phyloP scores from a whole-genome alignment of 129 eudicot species.

The Arctium minus region DNA sequence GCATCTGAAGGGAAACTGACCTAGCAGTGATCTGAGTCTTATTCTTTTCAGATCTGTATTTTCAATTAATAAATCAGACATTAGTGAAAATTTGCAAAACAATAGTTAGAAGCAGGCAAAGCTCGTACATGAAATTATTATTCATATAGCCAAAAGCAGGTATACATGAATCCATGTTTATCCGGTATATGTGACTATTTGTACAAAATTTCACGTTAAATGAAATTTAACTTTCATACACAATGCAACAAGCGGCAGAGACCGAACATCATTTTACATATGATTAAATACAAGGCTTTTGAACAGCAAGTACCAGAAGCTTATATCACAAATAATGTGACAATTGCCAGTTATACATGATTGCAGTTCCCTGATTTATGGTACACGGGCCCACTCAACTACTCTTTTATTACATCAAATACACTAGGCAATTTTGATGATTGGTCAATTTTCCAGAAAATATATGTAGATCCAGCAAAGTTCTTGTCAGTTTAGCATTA shows the following conservation, averaged over 20 bases:
- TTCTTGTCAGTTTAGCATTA: conserved; percentile 27
- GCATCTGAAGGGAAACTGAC: conserved; percentile 15
- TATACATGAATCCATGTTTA: conserved; percentile 1
- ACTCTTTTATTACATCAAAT: conserved; percentile 17
- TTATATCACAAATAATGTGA: conserved; percentile 22
- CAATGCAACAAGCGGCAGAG: background rate
- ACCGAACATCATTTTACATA: conserved; percentile 18
- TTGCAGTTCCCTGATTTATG: conserved; percentile 27
- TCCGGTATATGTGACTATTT: conserved; percentile 4
- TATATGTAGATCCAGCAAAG: conserved; percentile 29
- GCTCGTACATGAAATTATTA: conserved; percentile 1
- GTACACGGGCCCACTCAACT: conserved; percentile 36
- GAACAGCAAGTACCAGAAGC: conserved; percentile 25
- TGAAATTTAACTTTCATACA: background rate
- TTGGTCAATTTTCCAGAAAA: conserved; percentile 27
- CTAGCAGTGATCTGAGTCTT: background rate
- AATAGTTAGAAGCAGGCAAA: conserved; percentile 15
- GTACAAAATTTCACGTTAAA: conserved; percentile 6
- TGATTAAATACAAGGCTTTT: conserved; percentile 9
- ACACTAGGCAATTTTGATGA: conserved; percentile 16
- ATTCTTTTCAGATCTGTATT: conserved; percentile 1
- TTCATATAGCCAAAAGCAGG: conserved; percentile 4
- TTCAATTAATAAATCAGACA: conserved; percentile 9
- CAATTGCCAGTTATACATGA: conserved; percentile 29
- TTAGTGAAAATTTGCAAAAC: background rate